phyloP scores from a whole-genome alignment of 2,329 filamentous ascomycete genomes.

The Xylaria sp. region DNA sequence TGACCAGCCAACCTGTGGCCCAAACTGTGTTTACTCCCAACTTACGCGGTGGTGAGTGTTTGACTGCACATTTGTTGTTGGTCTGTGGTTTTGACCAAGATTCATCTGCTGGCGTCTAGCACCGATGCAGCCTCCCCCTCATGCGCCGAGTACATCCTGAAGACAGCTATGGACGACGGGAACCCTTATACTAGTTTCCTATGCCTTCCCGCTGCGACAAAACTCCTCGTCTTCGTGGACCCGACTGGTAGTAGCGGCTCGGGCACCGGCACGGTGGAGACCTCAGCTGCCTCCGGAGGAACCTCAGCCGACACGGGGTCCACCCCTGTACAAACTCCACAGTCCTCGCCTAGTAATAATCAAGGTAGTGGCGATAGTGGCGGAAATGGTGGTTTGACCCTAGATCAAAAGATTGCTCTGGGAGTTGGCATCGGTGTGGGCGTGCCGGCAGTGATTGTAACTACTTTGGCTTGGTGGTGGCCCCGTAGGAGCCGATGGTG shows the following conservation, averaged over 20 bases:
- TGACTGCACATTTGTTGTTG: not conserved
- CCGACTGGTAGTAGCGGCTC: conserved; percentile 1
- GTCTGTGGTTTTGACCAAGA: not conserved
- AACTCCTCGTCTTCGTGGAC: conserved; percentile 10
- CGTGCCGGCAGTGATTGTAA: conserved; percentile 5
- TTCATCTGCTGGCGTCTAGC: not conserved
- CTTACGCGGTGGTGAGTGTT: not conserved
- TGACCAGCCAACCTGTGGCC: conserved; percentile 10
- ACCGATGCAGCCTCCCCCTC: conserved; percentile 3
- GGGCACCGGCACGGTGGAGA: not conserved
- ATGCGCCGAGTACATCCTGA: conserved; percentile 10
- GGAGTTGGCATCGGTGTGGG: conserved; percentile 2
- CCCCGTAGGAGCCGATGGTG: conserved; percentile 8
- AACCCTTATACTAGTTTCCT: conserved; percentile 8
- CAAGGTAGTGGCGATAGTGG: not conserved
- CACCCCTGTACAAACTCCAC: not conserved
- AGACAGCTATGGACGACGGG: conserved; percentile 1
- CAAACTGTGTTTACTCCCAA: conserved; percentile 7
- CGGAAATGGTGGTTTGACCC: not conserved
- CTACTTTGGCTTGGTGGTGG: conserved; percentile 10
- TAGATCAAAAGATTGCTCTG: conserved; percentile 5
- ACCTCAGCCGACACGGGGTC: not conserved
- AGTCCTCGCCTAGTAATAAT: not conserved
- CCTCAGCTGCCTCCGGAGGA: not conserved
- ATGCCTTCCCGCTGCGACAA: not conserved